These are phyloP conservation scores for Picea abies DNA, from an alignment of 83 land plant species.

Conservation along the genomic window DNA sequence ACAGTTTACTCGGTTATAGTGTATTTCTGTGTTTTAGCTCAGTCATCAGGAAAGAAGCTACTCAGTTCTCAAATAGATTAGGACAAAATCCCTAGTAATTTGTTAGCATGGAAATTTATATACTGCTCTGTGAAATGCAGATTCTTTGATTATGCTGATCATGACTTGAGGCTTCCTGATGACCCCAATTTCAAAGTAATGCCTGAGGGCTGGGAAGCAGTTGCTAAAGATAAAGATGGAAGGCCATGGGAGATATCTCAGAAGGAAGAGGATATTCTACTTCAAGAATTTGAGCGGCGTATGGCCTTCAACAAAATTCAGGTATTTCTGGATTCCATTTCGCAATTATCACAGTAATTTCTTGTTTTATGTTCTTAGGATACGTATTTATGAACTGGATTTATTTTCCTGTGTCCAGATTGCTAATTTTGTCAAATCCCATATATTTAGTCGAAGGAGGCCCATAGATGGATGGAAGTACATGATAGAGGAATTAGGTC, in stretches of 20 bases:
- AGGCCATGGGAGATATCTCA: constrained; percentile 74
- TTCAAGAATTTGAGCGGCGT: constrained; percentile 85
- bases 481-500: constrained; percentile 84
- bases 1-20: too few species aligned
- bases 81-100: too few species aligned
- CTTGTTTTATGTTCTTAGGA: background rate
- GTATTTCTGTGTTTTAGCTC: too few species aligned
- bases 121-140: constrained; percentile 30
- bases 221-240: constrained; percentile 54
- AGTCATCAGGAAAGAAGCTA: too few species aligned
- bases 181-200: constrained; percentile 60
- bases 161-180: constrained; percentile 29
- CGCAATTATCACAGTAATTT: background rate
- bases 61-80: too few species aligned
- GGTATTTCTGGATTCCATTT: constrained; percentile 35
- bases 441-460: constrained; percentile 80
- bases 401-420: constrained; percentile 48
- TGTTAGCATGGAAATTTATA: background rate
- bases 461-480: constrained; percentile 94
- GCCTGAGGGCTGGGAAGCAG: constrained; percentile 86
- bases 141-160: constrained; percentile 50
- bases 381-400: background rate
- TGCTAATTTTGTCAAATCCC: constrained; percentile 75
- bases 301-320: constrained; percentile 81
- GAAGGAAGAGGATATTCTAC: constrained; percentile 80